phyloP scores from a whole-genome alignment of 257 asterid species.

The Thymus quinquecostatus region DNA sequence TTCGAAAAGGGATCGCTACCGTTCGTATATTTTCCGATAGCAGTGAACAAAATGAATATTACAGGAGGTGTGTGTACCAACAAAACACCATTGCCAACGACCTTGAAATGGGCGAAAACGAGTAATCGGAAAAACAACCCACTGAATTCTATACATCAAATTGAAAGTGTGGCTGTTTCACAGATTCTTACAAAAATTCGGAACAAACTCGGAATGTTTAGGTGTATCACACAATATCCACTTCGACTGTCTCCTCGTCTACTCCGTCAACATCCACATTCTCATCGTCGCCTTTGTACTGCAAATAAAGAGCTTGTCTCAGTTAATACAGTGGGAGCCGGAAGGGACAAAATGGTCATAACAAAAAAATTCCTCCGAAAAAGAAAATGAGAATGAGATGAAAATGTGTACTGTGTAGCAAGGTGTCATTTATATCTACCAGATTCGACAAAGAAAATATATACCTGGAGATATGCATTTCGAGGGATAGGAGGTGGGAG shows the following conservation, averaged over 20 bases:
- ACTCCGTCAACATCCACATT: slow-evolving; percentile 54
- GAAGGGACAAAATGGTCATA: slow-evolving; percentile 4
- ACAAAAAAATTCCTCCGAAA: not conserved
- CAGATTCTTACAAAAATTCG: slow-evolving; percentile 27
- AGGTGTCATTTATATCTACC: not conserved
- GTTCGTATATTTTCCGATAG: not conserved
- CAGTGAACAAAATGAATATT: not conserved
- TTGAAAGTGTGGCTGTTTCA: not conserved
- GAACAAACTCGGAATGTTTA: not conserved
- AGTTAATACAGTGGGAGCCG: not conserved
- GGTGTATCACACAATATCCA: slow-evolving; percentile 62
- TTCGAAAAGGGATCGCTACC: not conserved
- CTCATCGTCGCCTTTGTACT: slow-evolving; percentile 61
- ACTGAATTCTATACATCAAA: slow-evolving; percentile 18
- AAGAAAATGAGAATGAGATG: not conserved
- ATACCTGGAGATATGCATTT: slow-evolving; percentile 64
- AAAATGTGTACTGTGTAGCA: not conserved
- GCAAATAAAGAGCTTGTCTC: slow-evolving; percentile 46
- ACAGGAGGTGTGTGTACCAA: not conserved
- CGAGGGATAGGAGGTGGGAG: slow-evolving; percentile 71
- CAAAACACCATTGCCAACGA: no score
- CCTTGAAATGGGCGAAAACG: not conserved
- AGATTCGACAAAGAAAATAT: not conserved
- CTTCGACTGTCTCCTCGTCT: slow-evolving; percentile 69
- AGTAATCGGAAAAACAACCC: not conserved